phyloP scores from a whole-genome alignment of 2,329 filamentous ascomycete genomes.

The Stagonosporopsis tanaceti region DNA sequence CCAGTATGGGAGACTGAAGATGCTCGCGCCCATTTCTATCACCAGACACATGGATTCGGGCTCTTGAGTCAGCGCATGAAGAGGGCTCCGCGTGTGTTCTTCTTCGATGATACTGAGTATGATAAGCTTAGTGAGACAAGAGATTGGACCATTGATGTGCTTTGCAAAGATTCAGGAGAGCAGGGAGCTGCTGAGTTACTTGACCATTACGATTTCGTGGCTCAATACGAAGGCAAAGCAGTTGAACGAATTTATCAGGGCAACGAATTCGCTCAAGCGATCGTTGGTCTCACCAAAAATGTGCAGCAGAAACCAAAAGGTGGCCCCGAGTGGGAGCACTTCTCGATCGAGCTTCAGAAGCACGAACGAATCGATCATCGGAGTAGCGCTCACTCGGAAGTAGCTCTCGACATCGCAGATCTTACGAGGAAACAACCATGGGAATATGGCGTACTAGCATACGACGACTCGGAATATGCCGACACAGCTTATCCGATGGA shows the following conservation, averaged over 20 bases:
- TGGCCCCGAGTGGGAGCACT: not conserved
- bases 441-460: conserved; percentile 2
- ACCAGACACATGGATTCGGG: conserved; percentile 5
- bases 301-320: not conserved
- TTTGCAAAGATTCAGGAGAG: not conserved
- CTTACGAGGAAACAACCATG: conserved; percentile 4
- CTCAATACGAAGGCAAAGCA: not conserved
- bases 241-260: not conserved
- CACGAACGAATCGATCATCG: not conserved
- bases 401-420: not conserved
- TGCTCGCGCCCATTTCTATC: conserved; percentile 5
- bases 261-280: not conserved
- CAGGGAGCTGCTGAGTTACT: not conserved
- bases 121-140: not conserved
- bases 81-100: not conserved
- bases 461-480: not conserved
- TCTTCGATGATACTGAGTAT: conserved; percentile 2
- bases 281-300: not conserved
- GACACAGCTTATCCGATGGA: conserved; percentile 12
- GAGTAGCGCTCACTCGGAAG: not conserved
- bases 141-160: conserved; percentile 2
- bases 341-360: not conserved
- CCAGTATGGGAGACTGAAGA: conserved; percentile 8
- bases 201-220: not conserved
- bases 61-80: not conserved